phyloP scores from a whole-genome alignment of 148 eudicot species.

The Limonium bicolor region DNA sequence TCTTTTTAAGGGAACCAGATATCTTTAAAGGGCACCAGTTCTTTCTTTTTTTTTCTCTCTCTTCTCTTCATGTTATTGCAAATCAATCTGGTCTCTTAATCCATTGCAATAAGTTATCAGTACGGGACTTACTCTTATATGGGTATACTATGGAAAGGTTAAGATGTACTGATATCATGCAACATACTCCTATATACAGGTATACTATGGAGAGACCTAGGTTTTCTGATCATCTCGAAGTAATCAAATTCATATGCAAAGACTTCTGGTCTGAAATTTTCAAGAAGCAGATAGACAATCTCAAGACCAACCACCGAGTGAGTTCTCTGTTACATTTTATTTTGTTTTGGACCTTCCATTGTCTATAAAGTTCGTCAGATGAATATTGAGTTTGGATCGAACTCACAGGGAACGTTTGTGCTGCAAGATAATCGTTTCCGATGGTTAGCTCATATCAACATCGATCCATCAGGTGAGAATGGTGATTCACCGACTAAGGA shows the following conservation, averaged over 20 bases:
- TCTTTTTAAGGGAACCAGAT: too few relatives aligned
- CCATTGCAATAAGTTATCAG: too few relatives aligned
- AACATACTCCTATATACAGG: constrained; percentile 30
- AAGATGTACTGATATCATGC: too few relatives aligned
- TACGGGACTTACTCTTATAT: too few relatives aligned
- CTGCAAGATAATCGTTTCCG: constrained; percentile 87
- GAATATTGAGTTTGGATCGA: constrained; percentile 6
- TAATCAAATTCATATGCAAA: constrained; percentile 93
- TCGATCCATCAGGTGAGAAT: constrained; percentile 40
- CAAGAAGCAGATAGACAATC: constrained; percentile 96
- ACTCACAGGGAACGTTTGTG: constrained; percentile 79
- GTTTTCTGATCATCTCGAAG: constrained; percentile 90
- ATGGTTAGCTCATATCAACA: constrained; percentile 72
- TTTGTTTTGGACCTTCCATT: neutral
- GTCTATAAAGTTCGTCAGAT: neutral
- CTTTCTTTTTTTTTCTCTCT: too few relatives aligned
- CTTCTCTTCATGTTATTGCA: too few relatives aligned
- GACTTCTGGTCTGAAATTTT: constrained; percentile 97
- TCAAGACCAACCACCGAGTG: constrained; percentile 94
- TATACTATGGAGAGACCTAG: constrained; percentile 95
- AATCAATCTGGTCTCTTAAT: too few relatives aligned
- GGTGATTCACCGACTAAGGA: constrained; percentile 40
- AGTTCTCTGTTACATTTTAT: constrained; percentile 8
- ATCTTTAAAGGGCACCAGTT: too few relatives aligned
- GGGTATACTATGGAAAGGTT: too few relatives aligned